Conservation (phyloP, 2,329 filamentous ascomycete species). For the Colletotrichum scovillei region DNA sequence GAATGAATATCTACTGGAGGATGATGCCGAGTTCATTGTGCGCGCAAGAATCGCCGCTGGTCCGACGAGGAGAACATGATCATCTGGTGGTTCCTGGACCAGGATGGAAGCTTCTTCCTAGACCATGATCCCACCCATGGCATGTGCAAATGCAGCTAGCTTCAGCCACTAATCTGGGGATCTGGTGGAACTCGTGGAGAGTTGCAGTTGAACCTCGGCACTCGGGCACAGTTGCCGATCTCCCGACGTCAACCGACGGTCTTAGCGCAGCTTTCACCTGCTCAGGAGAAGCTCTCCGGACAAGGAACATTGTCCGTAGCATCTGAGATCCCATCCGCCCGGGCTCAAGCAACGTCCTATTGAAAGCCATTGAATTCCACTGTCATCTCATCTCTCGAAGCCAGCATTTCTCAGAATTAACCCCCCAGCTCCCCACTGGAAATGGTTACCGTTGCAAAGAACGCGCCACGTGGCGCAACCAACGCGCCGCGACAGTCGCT, state of each 20-base stretch:
- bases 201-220: constrained; percentile 28
- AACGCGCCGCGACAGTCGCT: constrained; percentile 44
- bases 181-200: neutral
- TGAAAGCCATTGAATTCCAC: constrained; percentile 17
- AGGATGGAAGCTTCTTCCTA: neutral
- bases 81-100: neutral
- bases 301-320: neutral
- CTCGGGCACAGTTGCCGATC: constrained; percentile 31
- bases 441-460: constrained; percentile 29
- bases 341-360: constrained; percentile 4
- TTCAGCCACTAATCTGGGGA: constrained; percentile 8
- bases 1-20: neutral
- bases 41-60: neutral
- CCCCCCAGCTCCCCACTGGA: neutral
- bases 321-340: constrained; percentile 19
- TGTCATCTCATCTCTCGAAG: constrained; percentile 6
- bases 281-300: neutral
- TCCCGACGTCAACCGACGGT: constrained; percentile 30
- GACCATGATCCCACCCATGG: constrained; percentile 8
- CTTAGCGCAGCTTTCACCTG: constrained; percentile 26
- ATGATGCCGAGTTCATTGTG: neutral
- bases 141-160: constrained; percentile 29
- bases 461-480: constrained; percentile 31
- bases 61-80: neutral
- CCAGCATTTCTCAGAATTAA: neutral